Evolutionary conservation across 2,329 filamentous ascomycete genomes (phyloP).

Genomic region (Boeremia lycopersici): DNA sequence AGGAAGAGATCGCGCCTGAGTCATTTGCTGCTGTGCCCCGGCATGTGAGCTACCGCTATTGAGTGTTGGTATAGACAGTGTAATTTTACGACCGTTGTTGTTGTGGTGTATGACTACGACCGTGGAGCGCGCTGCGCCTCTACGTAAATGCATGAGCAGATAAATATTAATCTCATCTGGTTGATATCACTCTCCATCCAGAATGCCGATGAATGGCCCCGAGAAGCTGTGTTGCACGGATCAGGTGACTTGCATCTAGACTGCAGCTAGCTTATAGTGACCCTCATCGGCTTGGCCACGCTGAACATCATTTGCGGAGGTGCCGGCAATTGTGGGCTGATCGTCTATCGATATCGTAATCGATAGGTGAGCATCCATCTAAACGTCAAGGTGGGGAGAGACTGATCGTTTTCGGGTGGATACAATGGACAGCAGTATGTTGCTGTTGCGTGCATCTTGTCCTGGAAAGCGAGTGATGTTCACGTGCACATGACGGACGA

Average conservation of each 20-base stretch:
- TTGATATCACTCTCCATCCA: no score
- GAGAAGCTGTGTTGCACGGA: no score
- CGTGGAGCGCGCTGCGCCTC: background rate
- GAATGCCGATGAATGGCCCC: no score
- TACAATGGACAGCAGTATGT: background rate
- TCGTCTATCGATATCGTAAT: slow-evolving; percentile 14
- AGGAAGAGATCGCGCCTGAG: slow-evolving; percentile 46
- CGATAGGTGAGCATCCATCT: slow-evolving; percentile 7
- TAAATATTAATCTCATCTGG: background rate
- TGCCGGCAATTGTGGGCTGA: slow-evolving; percentile 13
- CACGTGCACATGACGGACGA: background rate
- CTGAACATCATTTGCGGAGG: slow-evolving; percentile 14
- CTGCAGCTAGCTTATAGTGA: slow-evolving; percentile 10
- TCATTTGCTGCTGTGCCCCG: slow-evolving; percentile 37
- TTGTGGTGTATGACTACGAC: background rate
- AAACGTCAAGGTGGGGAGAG: background rate
- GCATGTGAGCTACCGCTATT: slow-evolving; percentile 47
- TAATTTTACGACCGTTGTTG: background rate
- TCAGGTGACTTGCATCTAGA: background rate
- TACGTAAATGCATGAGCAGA: background rate
- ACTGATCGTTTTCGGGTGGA: background rate
- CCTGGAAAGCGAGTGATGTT: background rate
- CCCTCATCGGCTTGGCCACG: slow-evolving; percentile 2
- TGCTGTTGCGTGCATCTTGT: background rate
- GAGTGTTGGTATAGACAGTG: slow-evolving; percentile 4